phyloP scores from a whole-genome alignment of 768 basidiomycete genomes.

The Antrodiella citrinella region DNA sequence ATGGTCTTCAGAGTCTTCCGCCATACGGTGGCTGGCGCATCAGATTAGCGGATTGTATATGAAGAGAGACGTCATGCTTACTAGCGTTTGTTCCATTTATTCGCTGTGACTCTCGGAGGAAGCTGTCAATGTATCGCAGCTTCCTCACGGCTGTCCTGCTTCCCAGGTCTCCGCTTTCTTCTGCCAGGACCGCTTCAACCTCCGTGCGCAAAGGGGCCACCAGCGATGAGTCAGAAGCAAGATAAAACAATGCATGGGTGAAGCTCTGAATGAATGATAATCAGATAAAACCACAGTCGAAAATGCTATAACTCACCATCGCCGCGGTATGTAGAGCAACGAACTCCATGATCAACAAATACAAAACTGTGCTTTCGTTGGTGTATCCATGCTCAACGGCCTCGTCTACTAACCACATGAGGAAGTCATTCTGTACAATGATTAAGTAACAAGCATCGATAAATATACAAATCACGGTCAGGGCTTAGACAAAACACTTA shows the following conservation, averaged over 20 bases:
- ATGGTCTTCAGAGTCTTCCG: conserved; percentile 24
- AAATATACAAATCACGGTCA: neutral
- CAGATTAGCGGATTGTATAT: conserved; percentile 7
- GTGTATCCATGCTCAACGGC: conserved; percentile 15
- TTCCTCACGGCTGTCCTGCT: conserved; percentile 31
- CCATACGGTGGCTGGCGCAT: neutral
- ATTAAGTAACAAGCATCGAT: neutral
- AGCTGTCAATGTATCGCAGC: conserved; percentile 42
- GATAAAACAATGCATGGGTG: conserved; percentile 21
- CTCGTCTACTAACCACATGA: conserved; percentile 34
- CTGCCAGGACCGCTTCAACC: conserved; percentile 18
- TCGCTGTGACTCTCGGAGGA: conserved; percentile 39
- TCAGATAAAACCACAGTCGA: too few relatives aligned
- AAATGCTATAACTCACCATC: conserved; percentile 18
- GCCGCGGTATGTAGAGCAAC: conserved; percentile 35
- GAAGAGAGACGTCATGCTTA: conserved; percentile 6
- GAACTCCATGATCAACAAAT: conserved; percentile 29
- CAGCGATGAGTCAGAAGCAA: conserved; percentile 23
- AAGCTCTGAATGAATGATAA: conserved; percentile 21
- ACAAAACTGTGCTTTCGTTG: conserved; percentile 19
- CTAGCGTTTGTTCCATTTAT: conserved; percentile 21
- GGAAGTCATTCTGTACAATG: conserved; percentile 27
- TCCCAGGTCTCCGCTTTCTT: conserved; percentile 24
- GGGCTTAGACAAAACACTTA: conserved; percentile 10
- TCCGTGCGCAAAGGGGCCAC: conserved; percentile 23